Conservation (phyloP, 495 filamentous ascomycete genomes). For the Xylaria acuta region DNA sequence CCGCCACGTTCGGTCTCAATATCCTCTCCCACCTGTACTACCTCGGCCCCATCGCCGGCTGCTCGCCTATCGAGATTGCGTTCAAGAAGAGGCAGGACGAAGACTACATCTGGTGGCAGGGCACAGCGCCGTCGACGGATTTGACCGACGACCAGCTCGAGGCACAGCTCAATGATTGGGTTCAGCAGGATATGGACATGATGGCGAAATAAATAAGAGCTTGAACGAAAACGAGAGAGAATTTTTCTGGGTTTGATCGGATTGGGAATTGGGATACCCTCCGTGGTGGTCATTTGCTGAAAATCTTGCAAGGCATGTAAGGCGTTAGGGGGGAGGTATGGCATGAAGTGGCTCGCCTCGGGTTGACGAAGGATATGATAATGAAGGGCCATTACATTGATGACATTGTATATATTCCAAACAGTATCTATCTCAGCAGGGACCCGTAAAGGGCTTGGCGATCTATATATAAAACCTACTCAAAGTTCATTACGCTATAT, state of each 20-base stretch:
- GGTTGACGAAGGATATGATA: slow-evolving; percentile 1
- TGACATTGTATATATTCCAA: slow-evolving; percentile 6
- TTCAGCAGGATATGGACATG: slow-evolving; percentile 31
- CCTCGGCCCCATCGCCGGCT: slow-evolving; percentile 44
- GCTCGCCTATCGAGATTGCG: slow-evolving; percentile 30
- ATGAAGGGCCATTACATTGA: not conserved
- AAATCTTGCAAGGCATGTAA: not conserved
- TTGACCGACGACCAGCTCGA: slow-evolving; percentile 43
- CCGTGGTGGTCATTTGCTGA: not conserved
- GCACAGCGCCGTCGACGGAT: slow-evolving; percentile 25
- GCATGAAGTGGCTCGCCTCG: not conserved
- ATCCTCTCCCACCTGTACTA: slow-evolving; percentile 45
- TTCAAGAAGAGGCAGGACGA: slow-evolving; percentile 35
- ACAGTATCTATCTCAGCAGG: not conserved
- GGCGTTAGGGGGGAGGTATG: slow-evolving; percentile 7
- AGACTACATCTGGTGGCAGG: slow-evolving; percentile 28
- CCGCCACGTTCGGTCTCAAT: slow-evolving; percentile 40
- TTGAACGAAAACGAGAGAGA: not conserved
- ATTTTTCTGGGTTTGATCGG: not conserved
- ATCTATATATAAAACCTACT: not conserved
- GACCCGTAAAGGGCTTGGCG: not conserved
- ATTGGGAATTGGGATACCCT: not conserved
- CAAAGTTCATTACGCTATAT: not conserved
- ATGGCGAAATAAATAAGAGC: not conserved
- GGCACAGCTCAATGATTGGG: slow-evolving; percentile 39